Evolutionary conservation across 495 filamentous ascomycete genomes (phyloP), one percentile per base, ranked within the genome.

Genomic region (Chaetomium cochliodes): DNA sequence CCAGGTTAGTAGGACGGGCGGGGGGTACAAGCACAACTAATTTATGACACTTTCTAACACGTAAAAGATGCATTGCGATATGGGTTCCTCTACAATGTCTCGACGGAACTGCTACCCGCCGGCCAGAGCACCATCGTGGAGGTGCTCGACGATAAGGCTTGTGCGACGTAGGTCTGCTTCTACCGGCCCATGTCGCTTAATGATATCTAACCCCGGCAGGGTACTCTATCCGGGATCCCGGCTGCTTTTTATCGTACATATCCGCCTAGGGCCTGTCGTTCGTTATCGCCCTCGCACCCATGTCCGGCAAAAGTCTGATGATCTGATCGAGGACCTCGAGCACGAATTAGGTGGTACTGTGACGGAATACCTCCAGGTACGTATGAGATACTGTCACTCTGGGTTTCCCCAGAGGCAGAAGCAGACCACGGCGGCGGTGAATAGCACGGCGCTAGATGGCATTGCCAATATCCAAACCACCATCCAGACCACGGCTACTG

Each of bases 261-360:
- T 82, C 5, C 69, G 64, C 3, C 69, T 77, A 15, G 64, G 64
- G 6, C 63, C 64, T 3, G 23, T 39, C 11, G 22, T 69, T 6
- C 37, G 47, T 26, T 44, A 56, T 15, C 64, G 41, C 18, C 30
- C 18, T 25, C 64, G 52, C n/a, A 55, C 64, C 9, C 69, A 72
- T 52, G 42, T 60, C 2, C 73, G 71, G 50, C 74, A 71, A 66
- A 76, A 66, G 51, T 78, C 83, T 2, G 78, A 81, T 33, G 75
- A 79, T 44, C 74, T 85, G 15, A 81, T 85, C 2, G 75, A 81
- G 33, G 79, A 83, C 56, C 72, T 85, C 20, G 80, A 85, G 57
- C 70, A 67, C 26, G 74, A 81, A 44, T 72, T 85, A 4, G 81
- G 82, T n/a, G 70, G 72, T 42, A 69, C 69, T 11, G 62, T 62